Conservation (phyloP, 2,329 filamentous ascomycete species). For the Neocatenulostroma microsporum region DNA sequence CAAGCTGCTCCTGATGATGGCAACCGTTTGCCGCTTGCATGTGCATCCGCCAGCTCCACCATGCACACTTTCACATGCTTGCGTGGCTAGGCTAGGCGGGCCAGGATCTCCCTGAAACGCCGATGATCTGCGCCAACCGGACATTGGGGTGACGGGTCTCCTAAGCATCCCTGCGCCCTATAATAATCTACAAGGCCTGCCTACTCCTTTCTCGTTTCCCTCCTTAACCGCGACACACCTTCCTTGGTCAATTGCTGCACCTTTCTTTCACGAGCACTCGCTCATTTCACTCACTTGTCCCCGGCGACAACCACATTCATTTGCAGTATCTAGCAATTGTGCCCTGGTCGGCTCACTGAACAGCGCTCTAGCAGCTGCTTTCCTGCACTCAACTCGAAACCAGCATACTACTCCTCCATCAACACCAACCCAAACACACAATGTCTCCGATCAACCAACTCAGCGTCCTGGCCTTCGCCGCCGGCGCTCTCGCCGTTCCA, state of each 20-base stretch:
- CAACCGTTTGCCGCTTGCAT: background rate
- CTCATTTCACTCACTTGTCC: slow-evolving; percentile 34
- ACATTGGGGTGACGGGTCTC: slow-evolving; percentile 4
- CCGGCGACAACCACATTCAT: slow-evolving; percentile 30
- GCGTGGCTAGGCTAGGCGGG: background rate
- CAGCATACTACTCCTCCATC: slow-evolving; percentile 9
- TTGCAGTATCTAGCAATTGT: slow-evolving; percentile 30
- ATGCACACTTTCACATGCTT: background rate
- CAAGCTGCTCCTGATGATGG: too few relatives aligned
- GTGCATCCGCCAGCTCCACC: background rate
- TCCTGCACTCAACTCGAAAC: slow-evolving; percentile 8
- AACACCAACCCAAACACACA: slow-evolving; percentile 11
- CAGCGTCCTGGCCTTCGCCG: slow-evolving; percentile 37
- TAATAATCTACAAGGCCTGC: slow-evolving; percentile 1
- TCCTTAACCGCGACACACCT: slow-evolving; percentile 12
- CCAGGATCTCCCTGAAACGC: background rate
- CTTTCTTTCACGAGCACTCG: slow-evolving; percentile 31
- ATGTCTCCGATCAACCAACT: slow-evolving; percentile 33
- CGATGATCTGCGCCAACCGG: background rate
- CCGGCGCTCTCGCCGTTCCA: slow-evolving; percentile 33
- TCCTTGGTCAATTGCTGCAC: slow-evolving; percentile 24
- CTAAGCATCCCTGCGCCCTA: slow-evolving; percentile 1
- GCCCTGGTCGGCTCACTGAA: slow-evolving; percentile 37
- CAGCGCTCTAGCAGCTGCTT: slow-evolving; percentile 35
- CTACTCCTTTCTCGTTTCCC: slow-evolving; percentile 7